These are phyloP conservation scores for Lactarius vividus DNA, from an alignment of 768 basidiomycete genomes.

Conservation along the genomic window DNA sequence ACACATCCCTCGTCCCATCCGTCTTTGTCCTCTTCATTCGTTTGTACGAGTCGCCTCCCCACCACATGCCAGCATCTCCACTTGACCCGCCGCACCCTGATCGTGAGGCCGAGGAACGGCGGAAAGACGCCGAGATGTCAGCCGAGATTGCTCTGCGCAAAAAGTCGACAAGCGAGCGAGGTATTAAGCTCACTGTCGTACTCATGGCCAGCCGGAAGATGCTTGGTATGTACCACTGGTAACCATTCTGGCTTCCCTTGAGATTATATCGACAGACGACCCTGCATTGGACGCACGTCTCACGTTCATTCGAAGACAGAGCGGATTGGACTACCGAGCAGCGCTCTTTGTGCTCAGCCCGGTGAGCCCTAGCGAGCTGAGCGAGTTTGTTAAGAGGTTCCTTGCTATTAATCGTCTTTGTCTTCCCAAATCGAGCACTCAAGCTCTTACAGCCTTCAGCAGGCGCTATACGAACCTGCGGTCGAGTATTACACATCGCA, in stretches of 20 bases:
- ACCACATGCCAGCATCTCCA: constrained; percentile 46
- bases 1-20: constrained; percentile 85
- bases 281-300: constrained; percentile 77
- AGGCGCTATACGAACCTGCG: constrained; percentile 84
- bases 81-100: constrained; percentile 54
- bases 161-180: constrained; percentile 75
- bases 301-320: constrained; percentile 83
- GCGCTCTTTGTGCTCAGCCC: constrained; percentile 94
- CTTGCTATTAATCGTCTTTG: neutral
- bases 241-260: constrained; percentile 3
- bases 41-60: constrained; percentile 63
- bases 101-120: constrained; percentile 63
- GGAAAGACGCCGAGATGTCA: constrained; percentile 72
- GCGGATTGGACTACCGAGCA: constrained; percentile 86
- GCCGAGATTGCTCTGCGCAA: constrained; percentile 78
- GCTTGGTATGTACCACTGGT: constrained; percentile 57
- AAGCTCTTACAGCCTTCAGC: constrained; percentile 60
- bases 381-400: constrained; percentile 87
- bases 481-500: constrained; percentile 92
- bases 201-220: constrained; percentile 85
- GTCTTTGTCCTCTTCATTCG: constrained; percentile 92
- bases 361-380: constrained; percentile 78
- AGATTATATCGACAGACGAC: constrained; percentile 56
- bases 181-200: constrained; percentile 93
- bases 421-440: constrained; percentile 9